Base-by-base conservation (phyloP, 495 filamentous ascomycete genomes). In the Pyrenopolyporus hunteri region DNA sequence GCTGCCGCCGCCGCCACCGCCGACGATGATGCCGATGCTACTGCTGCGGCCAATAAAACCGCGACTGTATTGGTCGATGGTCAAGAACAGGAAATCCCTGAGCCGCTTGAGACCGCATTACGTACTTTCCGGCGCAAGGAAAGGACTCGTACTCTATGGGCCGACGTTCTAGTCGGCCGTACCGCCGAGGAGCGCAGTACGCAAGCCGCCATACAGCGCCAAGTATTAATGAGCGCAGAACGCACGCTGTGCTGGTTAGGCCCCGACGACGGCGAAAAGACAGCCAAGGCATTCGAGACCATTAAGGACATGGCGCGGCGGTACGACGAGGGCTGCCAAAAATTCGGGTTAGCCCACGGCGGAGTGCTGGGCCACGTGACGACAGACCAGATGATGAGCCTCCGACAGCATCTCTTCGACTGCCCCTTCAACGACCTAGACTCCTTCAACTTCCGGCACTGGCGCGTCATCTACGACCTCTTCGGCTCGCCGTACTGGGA, bases 191-290 rank as follows among this genome's bases (percentile, higher is more conserved):
- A 70, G 39, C 64, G 63, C 26, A 64, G 52, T 13, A 35, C 44
- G 17, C 59, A 67, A n/a, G 51, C 56, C 0, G 2, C 7, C 13
- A 7, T 23, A 1, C 65, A 54, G 23, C 56, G 64, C 0, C 47
- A 51, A 5, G 35, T 67, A 8, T 36, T 70, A 0, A 37, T 42
- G 32, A 60, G 61, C 23, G 67, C 67, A 5, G 64, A 67, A 13
- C 60, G 64, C 16, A 70, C 67, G 9, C 39, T 70, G 3, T 70
- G 64, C 44, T 70, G 67, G 67, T 47, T 70, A 2, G 64, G 63
- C 1, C 52, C 59, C 4, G 59, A 62, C 9, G 26, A 52, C 4
- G 44, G 39, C n/a, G 59, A 60, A 7, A 3, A 6, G 7, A 67
- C 63, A 0, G 22, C 59, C 0, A 45, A 43, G 17, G 67, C 63